Evolutionary conservation across 495 filamentous ascomycete genomes (phyloP).

Genomic region (Neurospora africana): DNA sequence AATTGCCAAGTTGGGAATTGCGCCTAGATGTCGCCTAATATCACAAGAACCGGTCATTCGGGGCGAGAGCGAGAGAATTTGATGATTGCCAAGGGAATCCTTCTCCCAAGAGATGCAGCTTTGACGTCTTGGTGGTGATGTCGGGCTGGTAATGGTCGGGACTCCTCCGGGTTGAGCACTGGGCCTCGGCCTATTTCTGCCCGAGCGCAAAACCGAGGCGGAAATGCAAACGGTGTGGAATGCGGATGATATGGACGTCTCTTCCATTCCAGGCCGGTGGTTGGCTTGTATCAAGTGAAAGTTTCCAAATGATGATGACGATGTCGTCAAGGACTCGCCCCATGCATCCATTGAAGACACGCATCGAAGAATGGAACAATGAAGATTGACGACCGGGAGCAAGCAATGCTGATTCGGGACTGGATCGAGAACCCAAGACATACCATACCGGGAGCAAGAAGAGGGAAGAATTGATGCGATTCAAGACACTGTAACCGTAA

Average conservation of each 20-base stretch:
- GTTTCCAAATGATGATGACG: neutral
- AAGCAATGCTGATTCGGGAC: neutral
- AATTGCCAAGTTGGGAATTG: neutral
- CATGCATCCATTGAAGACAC: neutral
- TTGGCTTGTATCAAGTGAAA: neutral
- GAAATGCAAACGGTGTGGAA: neutral
- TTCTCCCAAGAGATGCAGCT: neutral
- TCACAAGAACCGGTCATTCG: neutral
- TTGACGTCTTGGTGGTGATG: neutral
- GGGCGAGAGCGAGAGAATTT: neutral
- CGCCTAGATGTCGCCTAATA: neutral
- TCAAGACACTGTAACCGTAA: neutral
- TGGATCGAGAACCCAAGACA: neutral
- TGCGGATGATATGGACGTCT: neutral
- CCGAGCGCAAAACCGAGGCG: neutral
- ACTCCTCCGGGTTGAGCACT: no score
- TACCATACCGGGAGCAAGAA: neutral
- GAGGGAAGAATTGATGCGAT: neutral
- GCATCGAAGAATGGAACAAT: neutral
- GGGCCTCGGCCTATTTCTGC: neutral
- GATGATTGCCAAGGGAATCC: neutral
- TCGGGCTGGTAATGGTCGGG: neutral
- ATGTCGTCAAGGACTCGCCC: neutral
- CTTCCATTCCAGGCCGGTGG: neutral
- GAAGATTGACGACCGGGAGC: neutral